These are phyloP conservation scores for Mycena vitilis DNA, from an alignment of 768 basidiomycete genomes.

Conservation along the genomic window DNA sequence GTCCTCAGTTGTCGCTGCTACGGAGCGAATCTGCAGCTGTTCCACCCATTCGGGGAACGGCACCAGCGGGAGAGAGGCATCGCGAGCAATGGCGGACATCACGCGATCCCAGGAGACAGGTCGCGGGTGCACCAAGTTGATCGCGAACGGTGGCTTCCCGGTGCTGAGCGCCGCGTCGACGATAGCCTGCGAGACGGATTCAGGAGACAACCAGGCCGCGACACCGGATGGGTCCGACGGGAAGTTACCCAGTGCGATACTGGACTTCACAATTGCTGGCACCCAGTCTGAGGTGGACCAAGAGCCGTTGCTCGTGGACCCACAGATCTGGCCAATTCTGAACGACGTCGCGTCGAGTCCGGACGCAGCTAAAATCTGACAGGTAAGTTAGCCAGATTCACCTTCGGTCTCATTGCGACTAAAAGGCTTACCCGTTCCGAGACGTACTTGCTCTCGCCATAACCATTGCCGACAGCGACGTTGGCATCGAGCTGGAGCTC, in stretches of 20 bases:
- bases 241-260: conserved; percentile 32
- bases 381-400: conserved; percentile 21
- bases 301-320: conserved; percentile 40
- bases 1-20: conserved; percentile 40
- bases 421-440: conserved; percentile 46
- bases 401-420: conserved; percentile 35
- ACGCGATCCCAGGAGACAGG: conserved; percentile 45
- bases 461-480: conserved; percentile 45
- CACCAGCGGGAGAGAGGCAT: conserved; percentile 37
- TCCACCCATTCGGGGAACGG: conserved; percentile 46
- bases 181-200: conserved; percentile 47
- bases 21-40: conserved; percentile 40
- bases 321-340: conserved; percentile 38
- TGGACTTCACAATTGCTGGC: conserved; percentile 42
- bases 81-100: conserved; percentile 40
- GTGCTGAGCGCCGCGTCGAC: conserved; percentile 46
- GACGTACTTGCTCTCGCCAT: conserved; percentile 51
- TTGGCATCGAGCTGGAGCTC: conserved; percentile 43
- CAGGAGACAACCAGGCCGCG: conserved; percentile 51
- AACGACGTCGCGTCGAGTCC: conserved; percentile 47
- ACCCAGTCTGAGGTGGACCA: conserved; percentile 49
- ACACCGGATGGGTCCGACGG: conserved; percentile 33
- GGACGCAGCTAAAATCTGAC: conserved; percentile 47
- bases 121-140: conserved; percentile 54
- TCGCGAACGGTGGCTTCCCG: conserved; percentile 36